These are phyloP conservation scores for Pichia occidentalis DNA, from an alignment of 805 yeast genomes.

Conservation along the genomic window DNA sequence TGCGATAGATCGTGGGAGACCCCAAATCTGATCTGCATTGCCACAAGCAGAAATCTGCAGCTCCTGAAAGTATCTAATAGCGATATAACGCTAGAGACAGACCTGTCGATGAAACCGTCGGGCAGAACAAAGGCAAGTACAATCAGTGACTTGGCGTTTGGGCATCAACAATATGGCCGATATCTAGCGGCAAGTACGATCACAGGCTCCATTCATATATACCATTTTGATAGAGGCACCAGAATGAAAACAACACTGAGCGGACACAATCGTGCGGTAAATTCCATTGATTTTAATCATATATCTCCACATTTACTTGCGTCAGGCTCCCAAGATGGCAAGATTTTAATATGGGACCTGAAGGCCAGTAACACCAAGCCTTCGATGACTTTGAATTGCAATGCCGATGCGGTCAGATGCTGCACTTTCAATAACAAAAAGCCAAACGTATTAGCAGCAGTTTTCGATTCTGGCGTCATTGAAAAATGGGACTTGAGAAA, in stretches of 20 bases:
- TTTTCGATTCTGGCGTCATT: slow-evolving; percentile 85
- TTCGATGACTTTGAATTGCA: slow-evolving; percentile 45
- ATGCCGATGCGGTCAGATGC: slow-evolving; percentile 63
- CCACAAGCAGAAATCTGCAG: slow-evolving; percentile 38
- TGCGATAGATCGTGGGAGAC: slow-evolving; percentile 31
- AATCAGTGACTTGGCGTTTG: slow-evolving; percentile 38
- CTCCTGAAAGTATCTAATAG: slow-evolving; percentile 30
- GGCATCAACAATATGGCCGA: slow-evolving; percentile 34
- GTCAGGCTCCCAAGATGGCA: slow-evolving; percentile 77
- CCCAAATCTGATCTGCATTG: slow-evolving; percentile 33
- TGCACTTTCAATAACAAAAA: slow-evolving; percentile 50
- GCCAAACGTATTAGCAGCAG: slow-evolving; percentile 58
- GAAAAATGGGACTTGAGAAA: slow-evolving; percentile 80
- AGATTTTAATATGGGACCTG: slow-evolving; percentile 70
- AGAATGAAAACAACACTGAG: slow-evolving; percentile 27
- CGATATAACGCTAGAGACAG: slow-evolving; percentile 30
- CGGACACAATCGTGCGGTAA: slow-evolving; percentile 43
- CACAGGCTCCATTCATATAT: slow-evolving; percentile 39
- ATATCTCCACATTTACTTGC: slow-evolving; percentile 36
- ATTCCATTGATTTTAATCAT: slow-evolving; percentile 36
- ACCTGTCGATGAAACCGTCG: slow-evolving; percentile 25
- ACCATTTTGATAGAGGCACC: slow-evolving; percentile 27
- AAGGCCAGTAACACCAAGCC: slow-evolving; percentile 43
- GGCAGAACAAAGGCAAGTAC: slow-evolving; percentile 33
- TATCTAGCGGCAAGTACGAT: slow-evolving; percentile 40